Evolutionary conservation across 345 rosid genomes (phyloP), one percentile per base, ranked within the genome.

Genomic region (Rhizophora mangle): DNA sequence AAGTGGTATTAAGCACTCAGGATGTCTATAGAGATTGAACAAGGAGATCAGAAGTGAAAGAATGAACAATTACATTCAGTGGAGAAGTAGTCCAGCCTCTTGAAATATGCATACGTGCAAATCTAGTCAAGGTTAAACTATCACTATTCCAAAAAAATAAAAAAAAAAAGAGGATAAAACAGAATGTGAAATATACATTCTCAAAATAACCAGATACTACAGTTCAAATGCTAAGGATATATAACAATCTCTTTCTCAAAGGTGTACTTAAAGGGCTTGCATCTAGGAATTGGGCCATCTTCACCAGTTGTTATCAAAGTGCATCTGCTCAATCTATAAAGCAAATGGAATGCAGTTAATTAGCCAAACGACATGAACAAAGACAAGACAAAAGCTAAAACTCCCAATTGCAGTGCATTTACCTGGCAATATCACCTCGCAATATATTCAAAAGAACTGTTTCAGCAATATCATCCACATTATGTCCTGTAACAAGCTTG

Each of bases 381-480:
- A 69, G 63, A 66, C 2, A 65, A 46, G 30, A 52, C 8, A 10
- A 26, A 65, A 47, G 24, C 60, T 26, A 69, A 16, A 67, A 63
- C 18, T 62, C 26, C 18, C 8, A 18, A 37, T 68, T 46, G 34
- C 39, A 67, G 16, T 39, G 18, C 29, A 63, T 58, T 43, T 82
- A 94, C 98, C 98, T 82, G 34, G 97, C 97, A 74, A 94, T 87
- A 81, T 94, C 98, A 37, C 98, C 98, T 60, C 93, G 82, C 73
- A 94, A 75, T 74, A 94, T 88, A 78, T 94, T 94, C 74, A 94
- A 73, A 59, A 94, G 87, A 74, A 94, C 88, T 8, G 96, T 94
- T 83, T 94, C 98, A 4, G 97, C 98, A 70, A 94, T 89, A 82
- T 94, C 98, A 85, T 94, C 98, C 10, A 93, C 96, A 72, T 94